phyloP scores from a whole-genome alignment of 352 stramenopile genomes.

The Elongisporangium anandrum region DNA sequence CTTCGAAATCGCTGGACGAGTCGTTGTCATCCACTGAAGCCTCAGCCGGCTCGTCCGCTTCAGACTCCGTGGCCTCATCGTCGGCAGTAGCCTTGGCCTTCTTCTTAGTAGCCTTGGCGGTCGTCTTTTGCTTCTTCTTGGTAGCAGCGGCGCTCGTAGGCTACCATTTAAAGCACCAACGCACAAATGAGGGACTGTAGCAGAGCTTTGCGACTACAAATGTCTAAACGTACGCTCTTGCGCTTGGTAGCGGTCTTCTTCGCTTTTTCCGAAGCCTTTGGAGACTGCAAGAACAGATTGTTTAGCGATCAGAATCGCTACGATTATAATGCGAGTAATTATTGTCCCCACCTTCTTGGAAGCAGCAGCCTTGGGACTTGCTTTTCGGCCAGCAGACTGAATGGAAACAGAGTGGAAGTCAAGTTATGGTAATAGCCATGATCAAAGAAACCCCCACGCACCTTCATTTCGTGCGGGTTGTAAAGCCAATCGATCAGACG shows the following conservation, averaged over 20 bases:
- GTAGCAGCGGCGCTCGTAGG: conserved; percentile 12
- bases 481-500: conserved; percentile 76
- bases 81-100: conserved; percentile 36
- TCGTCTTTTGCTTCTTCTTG: conserved; percentile 50
- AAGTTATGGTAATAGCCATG: no score
- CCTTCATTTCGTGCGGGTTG: conserved; percentile 52
- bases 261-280: conserved; percentile 14
- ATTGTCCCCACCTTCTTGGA: conserved; percentile 12
- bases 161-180: no score
- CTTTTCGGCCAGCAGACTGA: conserved; percentile 5
- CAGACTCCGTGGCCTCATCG: conserved; percentile 41
- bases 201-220: not conserved
- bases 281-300: not conserved
- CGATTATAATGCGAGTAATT: not conserved
- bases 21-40: conserved; percentile 15
- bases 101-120: conserved; percentile 17
- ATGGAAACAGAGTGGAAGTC: no score
- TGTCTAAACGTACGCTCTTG: conserved; percentile 21
- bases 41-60: conserved; percentile 19
- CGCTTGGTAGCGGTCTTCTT: conserved; percentile 31
- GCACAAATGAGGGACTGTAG: no score
- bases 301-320: not conserved
- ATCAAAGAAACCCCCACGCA: no score
- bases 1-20: conserved; percentile 69
- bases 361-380: conserved; percentile 6